Percentiles rank a stretch among this genome's conserved stretches.
phyloP scores from a whole-genome alignment of 768 basidiomycete species.

The Russula sp. region DNA sequence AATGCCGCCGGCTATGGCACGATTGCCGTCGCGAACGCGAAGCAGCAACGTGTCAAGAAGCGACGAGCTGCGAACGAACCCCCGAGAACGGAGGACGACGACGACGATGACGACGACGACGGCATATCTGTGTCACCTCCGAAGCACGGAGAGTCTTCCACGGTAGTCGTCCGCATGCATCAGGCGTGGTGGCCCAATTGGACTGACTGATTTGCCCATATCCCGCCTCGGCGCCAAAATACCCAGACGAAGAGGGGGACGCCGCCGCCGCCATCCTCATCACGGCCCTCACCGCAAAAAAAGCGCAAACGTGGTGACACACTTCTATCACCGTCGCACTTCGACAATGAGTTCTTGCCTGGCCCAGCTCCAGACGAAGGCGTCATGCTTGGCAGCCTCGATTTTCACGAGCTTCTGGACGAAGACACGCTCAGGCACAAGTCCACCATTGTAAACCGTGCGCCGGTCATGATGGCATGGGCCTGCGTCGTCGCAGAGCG shows the following conservation, averaged over 20 bases:
- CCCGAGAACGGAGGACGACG: neutral
- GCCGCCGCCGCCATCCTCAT: neutral
- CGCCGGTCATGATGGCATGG: constrained; percentile 95
- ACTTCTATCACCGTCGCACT: constrained; percentile 22
- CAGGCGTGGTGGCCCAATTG: neutral
- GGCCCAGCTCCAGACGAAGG: constrained; percentile 44
- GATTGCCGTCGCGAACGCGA: constrained; percentile 12
- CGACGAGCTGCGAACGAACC: constrained; percentile 7
- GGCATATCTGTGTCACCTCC: neutral
- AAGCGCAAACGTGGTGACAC: constrained; percentile 44
- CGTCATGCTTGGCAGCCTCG: constrained; percentile 44
- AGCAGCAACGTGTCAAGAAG: constrained; percentile 20
- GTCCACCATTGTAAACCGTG: constrained; percentile 72
- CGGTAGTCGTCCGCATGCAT: neutral
- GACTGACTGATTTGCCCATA: neutral
- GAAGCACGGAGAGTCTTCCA: constrained; percentile 6
- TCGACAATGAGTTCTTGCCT: constrained; percentile 52
- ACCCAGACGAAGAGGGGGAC: neutral
- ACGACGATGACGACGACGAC: neutral
- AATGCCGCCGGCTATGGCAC: constrained; percentile 54
- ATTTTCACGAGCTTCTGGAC: constrained; percentile 67
- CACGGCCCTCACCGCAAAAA: constrained; percentile 31
- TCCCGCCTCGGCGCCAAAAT: neutral
- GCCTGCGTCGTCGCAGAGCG: constrained; percentile 77
- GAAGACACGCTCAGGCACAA: constrained; percentile 61